Evolutionary conservation across 2,329 filamentous ascomycete species (phyloP).

Genomic region (Venturia nashicola): DNA sequence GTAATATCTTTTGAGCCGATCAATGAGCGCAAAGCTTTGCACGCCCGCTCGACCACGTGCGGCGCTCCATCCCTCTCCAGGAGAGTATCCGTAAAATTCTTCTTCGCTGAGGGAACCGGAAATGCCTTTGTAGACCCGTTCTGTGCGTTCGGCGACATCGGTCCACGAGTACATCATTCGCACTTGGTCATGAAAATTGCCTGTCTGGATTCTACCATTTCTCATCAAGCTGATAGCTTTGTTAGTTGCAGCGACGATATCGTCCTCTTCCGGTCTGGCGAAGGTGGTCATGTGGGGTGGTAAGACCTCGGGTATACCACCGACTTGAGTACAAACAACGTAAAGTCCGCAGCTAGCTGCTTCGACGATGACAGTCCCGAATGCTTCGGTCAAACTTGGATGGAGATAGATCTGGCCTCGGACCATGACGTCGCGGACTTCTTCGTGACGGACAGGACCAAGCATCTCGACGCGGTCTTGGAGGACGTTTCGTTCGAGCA

Average conservation of each 20-base stretch:
- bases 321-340: slow-evolving; percentile 91
- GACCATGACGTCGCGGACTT: slow-evolving; percentile 95
- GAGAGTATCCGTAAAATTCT: slow-evolving; percentile 77
- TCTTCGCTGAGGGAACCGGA: slow-evolving; percentile 73
- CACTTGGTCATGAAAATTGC: slow-evolving; percentile 92
- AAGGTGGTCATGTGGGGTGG: slow-evolving; percentile 97
- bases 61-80: slow-evolving; percentile 55
- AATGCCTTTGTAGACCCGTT: slow-evolving; percentile 90
- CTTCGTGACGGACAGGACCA: slow-evolving; percentile 85
- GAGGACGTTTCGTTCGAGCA: slow-evolving; percentile 88
- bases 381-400: slow-evolving; percentile 88
- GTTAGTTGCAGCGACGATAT: slow-evolving; percentile 79
- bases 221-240: slow-evolving; percentile 79
- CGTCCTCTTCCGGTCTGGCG: slow-evolving; percentile 91
- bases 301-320: slow-evolving; percentile 91
- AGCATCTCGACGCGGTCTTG: slow-evolving; percentile 91
- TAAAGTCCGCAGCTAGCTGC: slow-evolving; percentile 92
- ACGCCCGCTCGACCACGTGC: slow-evolving; percentile 56
- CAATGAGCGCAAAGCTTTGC: slow-evolving; percentile 84
- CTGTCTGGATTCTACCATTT: slow-evolving; percentile 76
- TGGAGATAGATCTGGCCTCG: slow-evolving; percentile 93
- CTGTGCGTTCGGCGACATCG: slow-evolving; percentile 85
- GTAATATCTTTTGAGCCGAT: slow-evolving; percentile 90
- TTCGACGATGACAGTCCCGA: slow-evolving; percentile 95
- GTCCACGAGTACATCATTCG: slow-evolving; percentile 99